phyloP scores from a whole-genome alignment of 169 alveolate genomes.

The Cyclospora cayetanensis region DNA sequence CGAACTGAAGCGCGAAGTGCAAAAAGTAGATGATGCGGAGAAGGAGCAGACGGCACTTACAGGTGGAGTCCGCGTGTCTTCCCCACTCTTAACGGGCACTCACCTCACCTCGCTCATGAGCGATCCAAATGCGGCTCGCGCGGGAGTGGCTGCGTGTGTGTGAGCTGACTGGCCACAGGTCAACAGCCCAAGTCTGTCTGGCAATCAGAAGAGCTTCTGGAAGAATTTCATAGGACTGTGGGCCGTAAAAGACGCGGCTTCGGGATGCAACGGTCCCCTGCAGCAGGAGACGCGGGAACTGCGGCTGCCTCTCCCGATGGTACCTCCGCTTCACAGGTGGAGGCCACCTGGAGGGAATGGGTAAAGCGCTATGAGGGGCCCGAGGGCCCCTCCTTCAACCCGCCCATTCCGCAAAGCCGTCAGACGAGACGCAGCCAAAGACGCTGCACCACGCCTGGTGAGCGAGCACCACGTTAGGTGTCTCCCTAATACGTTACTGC shows the following conservation, averaged over 20 bases:
- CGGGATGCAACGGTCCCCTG: not conserved
- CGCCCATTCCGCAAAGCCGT: not conserved
- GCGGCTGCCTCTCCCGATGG: too few relatives aligned
- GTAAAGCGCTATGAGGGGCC: not conserved
- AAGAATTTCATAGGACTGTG: not conserved
- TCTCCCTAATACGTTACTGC: too few relatives aligned
- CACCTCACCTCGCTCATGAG: too few relatives aligned
- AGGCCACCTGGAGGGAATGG: not conserved
- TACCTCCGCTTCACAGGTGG: not conserved
- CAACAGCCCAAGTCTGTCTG: not conserved
- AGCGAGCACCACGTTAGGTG: too few relatives aligned
- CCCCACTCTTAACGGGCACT: too few relatives aligned
- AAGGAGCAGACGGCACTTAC: not conserved
- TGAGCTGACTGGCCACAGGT: too few relatives aligned
- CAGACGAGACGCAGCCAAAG: too few relatives aligned
- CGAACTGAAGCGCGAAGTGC: not conserved
- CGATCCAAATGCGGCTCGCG: too few relatives aligned
- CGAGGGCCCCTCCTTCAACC: not conserved
- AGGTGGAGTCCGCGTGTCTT: too few relatives aligned
- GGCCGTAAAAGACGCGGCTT: not conserved
- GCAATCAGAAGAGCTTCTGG: not conserved
- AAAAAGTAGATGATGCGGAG: not conserved
- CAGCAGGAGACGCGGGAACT: too few relatives aligned
- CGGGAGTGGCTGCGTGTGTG: too few relatives aligned
- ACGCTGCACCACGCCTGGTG: too few relatives aligned